Evolutionary conservation across 352 stramenopile species (phyloP), one percentile per base, ranked within the genome.

Genomic region (Globisporangium solare): DNA sequence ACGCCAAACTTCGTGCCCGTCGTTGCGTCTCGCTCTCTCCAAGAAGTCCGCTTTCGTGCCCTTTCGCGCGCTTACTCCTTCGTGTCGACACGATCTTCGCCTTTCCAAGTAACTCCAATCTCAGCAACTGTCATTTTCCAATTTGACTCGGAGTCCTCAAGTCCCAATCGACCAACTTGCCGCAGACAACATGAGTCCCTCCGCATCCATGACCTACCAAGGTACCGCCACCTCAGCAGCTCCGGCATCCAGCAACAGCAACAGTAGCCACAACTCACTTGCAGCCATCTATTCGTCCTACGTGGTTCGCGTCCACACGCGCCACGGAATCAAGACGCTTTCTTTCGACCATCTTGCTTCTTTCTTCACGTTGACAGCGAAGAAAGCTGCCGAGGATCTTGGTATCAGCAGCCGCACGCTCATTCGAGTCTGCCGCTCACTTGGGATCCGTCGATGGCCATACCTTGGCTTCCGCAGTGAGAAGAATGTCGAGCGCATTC

Each of bases 401-500:
- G 80, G 80, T 11, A 90, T 90, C 70, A 87, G 75, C 49, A 88
- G 76, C 39, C 80, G 80, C 56, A 88, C 80, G 32, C 77, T 90
- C 63, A 90, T 90, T 56, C 75, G 79, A 22, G 77, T 90, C 21
- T 90, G 80, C 50, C 77, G 80, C 27, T 90, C 80, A 20, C 70
- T 90, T 13, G 80, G 77, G 31, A 90, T 90, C 61, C 80, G 80
- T 20, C 75, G 80, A 27, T 90, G 80, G 80, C 77, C 80, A 39
- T 91, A 91, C 71, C 64, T 91, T 37, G 80, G 80, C 47, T 91
- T 91, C 64, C 77, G 78, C 51, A 88, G 80, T 47, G 80, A 88
- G 63, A 88, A 88, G 50, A 91, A 88, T 53, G 80, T 88, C 49
- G 78, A 91, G 43, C 76, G 80, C 20, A 86, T 91, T 55, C 80